Conservation (phyloP, 2,329 filamentous ascomycete genomes). For the Cryphonectria carpinicola region DNA sequence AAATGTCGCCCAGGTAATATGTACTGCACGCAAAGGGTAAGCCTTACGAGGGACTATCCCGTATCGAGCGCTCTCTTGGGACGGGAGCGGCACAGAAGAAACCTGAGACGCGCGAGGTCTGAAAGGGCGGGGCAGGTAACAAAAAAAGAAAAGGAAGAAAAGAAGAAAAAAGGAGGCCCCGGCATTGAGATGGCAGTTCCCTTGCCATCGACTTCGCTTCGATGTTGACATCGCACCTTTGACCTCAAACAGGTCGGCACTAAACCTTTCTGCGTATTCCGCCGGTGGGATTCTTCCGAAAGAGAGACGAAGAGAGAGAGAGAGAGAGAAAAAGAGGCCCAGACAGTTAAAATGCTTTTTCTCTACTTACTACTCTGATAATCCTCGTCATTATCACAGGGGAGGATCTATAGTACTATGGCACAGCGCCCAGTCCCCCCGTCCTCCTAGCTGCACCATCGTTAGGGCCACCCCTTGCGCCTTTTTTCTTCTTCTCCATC, state of each 20-base stretch:
- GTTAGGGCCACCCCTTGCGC: slow-evolving; percentile 16
- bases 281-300: background rate
- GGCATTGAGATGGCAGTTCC: background rate
- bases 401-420: slow-evolving; percentile 16
- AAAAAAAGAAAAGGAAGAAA: background rate
- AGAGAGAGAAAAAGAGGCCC: background rate
- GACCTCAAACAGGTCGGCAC: slow-evolving; percentile 1
- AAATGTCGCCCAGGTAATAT: slow-evolving; percentile 7
- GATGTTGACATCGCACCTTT: background rate
- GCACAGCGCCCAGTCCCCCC: background rate
- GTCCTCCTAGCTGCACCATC: slow-evolving; percentile 7
- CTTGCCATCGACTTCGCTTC: background rate
- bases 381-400: slow-evolving; percentile 2
- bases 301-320: too few species aligned
- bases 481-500: background rate
- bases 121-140: slow-evolving; percentile 16
- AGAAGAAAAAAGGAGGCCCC: background rate
- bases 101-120: slow-evolving; percentile 25
- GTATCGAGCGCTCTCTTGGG: background rate
- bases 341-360: background rate
- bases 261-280: slow-evolving; percentile 10
- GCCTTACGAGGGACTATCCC: slow-evolving; percentile 14
- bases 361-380: background rate
- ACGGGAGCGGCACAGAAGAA: background rate
- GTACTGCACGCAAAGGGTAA: slow-evolving; percentile 7